These are phyloP conservation scores for Artemisia argyi DNA, from an alignment of 129 eudicot genomes.

Conservation along the genomic window DNA sequence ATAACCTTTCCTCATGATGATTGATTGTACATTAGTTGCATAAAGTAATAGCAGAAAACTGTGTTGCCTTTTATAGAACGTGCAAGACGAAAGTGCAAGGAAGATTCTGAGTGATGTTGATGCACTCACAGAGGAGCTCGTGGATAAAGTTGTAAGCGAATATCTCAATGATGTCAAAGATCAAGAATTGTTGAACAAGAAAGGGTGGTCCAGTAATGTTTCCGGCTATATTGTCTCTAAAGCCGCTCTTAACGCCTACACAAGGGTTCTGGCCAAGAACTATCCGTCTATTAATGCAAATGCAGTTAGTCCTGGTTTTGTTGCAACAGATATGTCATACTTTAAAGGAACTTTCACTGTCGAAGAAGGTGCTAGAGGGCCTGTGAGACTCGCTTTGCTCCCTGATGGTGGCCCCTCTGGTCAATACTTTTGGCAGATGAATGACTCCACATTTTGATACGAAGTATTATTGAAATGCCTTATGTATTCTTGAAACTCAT, in stretches of 20 bases:
- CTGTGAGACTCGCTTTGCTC: slow-evolving; percentile 36
- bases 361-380: slow-evolving; percentile 54
- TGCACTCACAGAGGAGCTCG: slow-evolving; percentile 41
- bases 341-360: slow-evolving; percentile 35
- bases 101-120: slow-evolving; percentile 32
- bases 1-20: background rate
- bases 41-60: background rate
- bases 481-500: background rate
- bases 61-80: slow-evolving; percentile 26
- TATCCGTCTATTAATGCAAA: slow-evolving; percentile 33
- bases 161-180: slow-evolving; percentile 35
- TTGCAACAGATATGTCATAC: slow-evolving; percentile 41
- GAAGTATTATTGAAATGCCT: background rate
- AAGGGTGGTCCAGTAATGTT: slow-evolving; percentile 35
- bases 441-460: slow-evolving; percentile 18
- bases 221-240: slow-evolving; percentile 44
- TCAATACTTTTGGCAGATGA: slow-evolving; percentile 24
- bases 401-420: slow-evolving; percentile 42
- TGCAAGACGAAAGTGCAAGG: slow-evolving; percentile 37
- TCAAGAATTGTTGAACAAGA: slow-evolving; percentile 31
- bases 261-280: slow-evolving; percentile 40
- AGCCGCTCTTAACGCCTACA: slow-evolving; percentile 43
- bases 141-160: slow-evolving; percentile 42
- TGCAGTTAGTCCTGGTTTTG: slow-evolving; percentile 53
- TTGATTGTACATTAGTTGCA: background rate